These are phyloP conservation scores for Neoscytalidium dimidiatum DNA, from an alignment of 2,329 filamentous ascomycete genomes.

Conservation along the genomic window DNA sequence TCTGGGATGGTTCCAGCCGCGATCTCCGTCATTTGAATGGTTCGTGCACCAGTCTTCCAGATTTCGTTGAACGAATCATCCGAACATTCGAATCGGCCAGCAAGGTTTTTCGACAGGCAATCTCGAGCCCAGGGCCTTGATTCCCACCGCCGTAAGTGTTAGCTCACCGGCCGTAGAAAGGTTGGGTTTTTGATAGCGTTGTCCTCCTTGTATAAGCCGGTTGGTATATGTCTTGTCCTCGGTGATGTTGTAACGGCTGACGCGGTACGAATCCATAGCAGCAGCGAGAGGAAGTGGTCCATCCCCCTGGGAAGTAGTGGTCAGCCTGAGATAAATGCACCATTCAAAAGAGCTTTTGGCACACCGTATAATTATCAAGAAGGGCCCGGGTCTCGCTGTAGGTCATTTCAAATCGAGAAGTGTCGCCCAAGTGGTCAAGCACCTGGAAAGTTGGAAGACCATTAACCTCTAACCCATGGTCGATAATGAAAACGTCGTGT, in stretches of 20 bases:
- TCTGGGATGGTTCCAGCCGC: conserved; percentile 28
- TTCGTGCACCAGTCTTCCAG: conserved; percentile 35
- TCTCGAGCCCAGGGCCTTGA: conserved; percentile 26
- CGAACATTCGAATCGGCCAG: conserved; percentile 33
- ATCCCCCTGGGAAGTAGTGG: conserved; percentile 26
- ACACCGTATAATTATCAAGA: conserved; percentile 16
- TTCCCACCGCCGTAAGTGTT: conserved; percentile 30
- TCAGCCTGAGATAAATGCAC: background rate
- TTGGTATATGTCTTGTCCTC: conserved; percentile 27
- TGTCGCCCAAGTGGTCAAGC: conserved; percentile 22
- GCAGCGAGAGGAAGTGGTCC: conserved; percentile 38
- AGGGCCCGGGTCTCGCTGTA: conserved; percentile 17
- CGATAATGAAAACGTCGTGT: conserved; percentile 16
- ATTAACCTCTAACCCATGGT: conserved; percentile 24
- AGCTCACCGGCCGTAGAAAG: conserved; percentile 34
- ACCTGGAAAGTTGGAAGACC: conserved; percentile 25
- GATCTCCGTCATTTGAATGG: conserved; percentile 35
- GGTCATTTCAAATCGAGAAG: conserved; percentile 17
- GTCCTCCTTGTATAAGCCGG: conserved; percentile 40
- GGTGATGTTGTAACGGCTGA: conserved; percentile 39
- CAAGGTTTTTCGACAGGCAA: conserved; percentile 28
- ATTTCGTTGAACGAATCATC: conserved; percentile 31
- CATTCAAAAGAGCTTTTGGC: background rate
- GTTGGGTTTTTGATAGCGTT: conserved; percentile 42
- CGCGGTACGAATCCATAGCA: conserved; percentile 41